Evolutionary conservation across 768 basidiomycete genomes (phyloP).

Genomic region (Panus rudis): DNA sequence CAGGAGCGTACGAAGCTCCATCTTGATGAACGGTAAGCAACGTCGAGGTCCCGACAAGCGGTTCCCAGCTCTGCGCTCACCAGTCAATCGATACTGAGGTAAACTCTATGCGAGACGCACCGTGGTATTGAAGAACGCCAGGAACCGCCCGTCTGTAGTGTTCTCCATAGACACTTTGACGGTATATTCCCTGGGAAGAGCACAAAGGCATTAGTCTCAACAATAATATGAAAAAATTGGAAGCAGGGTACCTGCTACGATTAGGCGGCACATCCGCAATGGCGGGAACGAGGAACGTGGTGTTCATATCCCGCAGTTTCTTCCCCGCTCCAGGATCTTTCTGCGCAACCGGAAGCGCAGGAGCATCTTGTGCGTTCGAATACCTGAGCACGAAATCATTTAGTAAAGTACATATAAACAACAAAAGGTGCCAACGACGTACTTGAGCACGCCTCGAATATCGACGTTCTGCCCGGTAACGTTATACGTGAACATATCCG

Average conservation of each 20-base stretch:
- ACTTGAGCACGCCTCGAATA: slow-evolving; percentile 16
- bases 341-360: slow-evolving; percentile 2
- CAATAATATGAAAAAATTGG: background rate
- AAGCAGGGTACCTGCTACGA: background rate
- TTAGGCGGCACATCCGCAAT: slow-evolving; percentile 3
- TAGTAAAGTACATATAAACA: background rate
- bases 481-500: slow-evolving; percentile 26
- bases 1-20: slow-evolving; percentile 6
- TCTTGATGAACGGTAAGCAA: slow-evolving; percentile 13
- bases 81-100: background rate
- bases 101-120: slow-evolving; percentile 8
- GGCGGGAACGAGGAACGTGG: slow-evolving; percentile 6
- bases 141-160: slow-evolving; percentile 14
- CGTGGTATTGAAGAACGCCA: slow-evolving; percentile 26
- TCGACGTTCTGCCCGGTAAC: slow-evolving; percentile 15
- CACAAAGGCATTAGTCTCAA: background rate
- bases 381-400: slow-evolving; percentile 1
- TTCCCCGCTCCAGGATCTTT: slow-evolving; percentile 7
- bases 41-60: slow-evolving; percentile 17
- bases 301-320: slow-evolving; percentile 9
- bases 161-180: slow-evolving; percentile 21
- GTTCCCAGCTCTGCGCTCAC: slow-evolving; percentile 17
- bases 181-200: slow-evolving; percentile 9
- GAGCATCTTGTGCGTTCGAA: background rate
- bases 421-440: slow-evolving; percentile 5